Conservation (phyloP, 129 eudicot genomes). For the Deinandra increscens region DNA sequence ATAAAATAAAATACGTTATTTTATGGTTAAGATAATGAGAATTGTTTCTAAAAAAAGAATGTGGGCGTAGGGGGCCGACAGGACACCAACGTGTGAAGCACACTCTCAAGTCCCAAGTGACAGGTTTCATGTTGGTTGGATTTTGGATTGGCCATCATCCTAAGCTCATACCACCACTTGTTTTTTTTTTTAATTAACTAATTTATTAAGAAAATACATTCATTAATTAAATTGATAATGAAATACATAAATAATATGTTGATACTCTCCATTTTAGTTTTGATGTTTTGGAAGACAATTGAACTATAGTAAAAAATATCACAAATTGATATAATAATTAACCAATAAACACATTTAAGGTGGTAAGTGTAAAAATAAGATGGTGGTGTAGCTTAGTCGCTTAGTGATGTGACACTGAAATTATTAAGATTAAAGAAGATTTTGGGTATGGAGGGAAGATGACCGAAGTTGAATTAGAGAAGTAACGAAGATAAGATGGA, state of each 20-base stretch:
- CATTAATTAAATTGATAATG: neutral
- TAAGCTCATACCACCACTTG: neutral
- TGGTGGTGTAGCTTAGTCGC: too few relatives aligned
- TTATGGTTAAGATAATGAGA: constrained; percentile 18
- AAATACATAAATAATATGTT: neutral
- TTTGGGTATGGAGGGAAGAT: too few relatives aligned
- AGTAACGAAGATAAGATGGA: too few relatives aligned
- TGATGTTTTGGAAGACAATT: neutral
- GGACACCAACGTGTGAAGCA: constrained; percentile 38
- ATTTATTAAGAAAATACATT: neutral
- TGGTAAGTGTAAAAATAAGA: too few relatives aligned
- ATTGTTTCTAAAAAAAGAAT: constrained; percentile 27
- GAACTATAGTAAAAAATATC: too few relatives aligned
- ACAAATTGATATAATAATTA: too few relatives aligned
- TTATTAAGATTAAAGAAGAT: too few relatives aligned
- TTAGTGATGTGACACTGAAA: too few relatives aligned
- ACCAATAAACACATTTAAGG: too few relatives aligned
- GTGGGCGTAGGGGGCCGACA: constrained; percentile 36
- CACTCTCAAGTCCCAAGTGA: constrained; percentile 37
- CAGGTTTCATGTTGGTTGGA: constrained; percentile 18
- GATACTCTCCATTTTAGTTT: neutral
- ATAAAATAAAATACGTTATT: neutral
- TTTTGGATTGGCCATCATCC: constrained; percentile 20
- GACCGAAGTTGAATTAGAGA: too few relatives aligned
- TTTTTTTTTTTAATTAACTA: neutral